These are phyloP conservation scores for Chaetomium globosum DNA, from an alignment of 2,329 filamentous ascomycete genomes.

Conservation along the genomic window DNA sequence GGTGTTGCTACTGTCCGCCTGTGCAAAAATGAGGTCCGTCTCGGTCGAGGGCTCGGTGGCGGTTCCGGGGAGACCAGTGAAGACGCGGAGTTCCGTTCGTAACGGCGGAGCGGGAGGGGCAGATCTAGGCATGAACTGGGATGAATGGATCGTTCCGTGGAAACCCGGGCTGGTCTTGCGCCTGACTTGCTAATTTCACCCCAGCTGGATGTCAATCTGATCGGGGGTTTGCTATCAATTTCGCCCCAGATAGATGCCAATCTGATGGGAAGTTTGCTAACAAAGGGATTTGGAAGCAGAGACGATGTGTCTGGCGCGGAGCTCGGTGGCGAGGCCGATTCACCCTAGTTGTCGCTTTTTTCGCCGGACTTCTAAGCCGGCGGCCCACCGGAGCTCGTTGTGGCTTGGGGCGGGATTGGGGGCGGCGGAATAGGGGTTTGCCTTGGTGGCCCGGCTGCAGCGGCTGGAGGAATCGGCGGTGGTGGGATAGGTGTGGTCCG, in stretches of 20 bases:
- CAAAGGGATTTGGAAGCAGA: neutral
- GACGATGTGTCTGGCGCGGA: neutral
- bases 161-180: no score
- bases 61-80: no score
- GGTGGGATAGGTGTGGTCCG: conserved; percentile 36
- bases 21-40: neutral
- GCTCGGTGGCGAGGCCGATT: neutral
- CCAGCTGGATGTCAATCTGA: no score
- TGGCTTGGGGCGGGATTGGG: conserved; percentile 34
- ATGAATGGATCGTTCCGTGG: no score
- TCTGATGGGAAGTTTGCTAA: neutral
- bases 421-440: conserved; percentile 40
- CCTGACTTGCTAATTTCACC: no score
- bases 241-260: neutral
- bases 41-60: neutral
- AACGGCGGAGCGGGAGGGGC: no score
- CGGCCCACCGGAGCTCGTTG: conserved; percentile 10
- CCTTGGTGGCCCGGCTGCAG: conserved; percentile 28
- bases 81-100: no score
- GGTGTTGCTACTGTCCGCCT: neutral
- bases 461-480: conserved; percentile 33
- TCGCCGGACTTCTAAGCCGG: conserved; percentile 15
- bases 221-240: no score
- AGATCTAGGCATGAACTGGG: no score
- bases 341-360: neutral